A percentile compares a stretch with the other conserved stretches of the same genome.
phyloP scores from a whole-genome alignment of 257 asterid genomes.

The Solanum chmielewskii region DNA sequence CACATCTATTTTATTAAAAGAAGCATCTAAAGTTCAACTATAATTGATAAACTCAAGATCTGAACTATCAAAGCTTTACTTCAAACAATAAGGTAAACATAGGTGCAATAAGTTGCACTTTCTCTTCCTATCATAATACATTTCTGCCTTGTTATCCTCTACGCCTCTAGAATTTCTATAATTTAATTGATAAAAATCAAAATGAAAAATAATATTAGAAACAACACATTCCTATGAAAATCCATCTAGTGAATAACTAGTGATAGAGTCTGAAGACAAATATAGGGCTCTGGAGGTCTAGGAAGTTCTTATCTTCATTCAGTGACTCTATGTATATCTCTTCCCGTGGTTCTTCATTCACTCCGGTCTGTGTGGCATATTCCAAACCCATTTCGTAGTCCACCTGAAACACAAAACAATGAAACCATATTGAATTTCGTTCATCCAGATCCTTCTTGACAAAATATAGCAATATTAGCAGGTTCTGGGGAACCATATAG shows the following conservation, averaged over 20 bases:
- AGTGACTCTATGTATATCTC: slow-evolving; percentile 44
- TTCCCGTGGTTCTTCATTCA: slow-evolving; percentile 74
- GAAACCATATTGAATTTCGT: not conserved
- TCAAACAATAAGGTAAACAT: not conserved
- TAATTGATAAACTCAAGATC: not conserved
- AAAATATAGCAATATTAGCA: not conserved
- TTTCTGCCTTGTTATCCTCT: not conserved
- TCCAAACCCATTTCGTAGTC: slow-evolving; percentile 92
- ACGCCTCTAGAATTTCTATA: not conserved
- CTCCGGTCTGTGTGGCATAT: slow-evolving; percentile 84
- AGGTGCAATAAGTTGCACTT: not conserved
- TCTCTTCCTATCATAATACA: not conserved
- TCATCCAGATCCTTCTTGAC: not conserved
- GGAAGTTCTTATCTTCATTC: slow-evolving; percentile 33
- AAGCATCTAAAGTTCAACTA: not conserved
- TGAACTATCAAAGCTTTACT: not conserved
- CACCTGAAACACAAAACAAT: slow-evolving; percentile 35
- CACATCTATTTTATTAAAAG: not conserved
- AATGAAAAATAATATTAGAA: not conserved
- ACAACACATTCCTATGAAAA: not conserved
- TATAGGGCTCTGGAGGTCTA: slow-evolving; percentile 39
- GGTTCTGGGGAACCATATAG: not conserved
- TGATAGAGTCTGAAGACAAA: slow-evolving; percentile 60
- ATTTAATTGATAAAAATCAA: not conserved
- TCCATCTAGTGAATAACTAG: slow-evolving; percentile 10